Base-by-base conservation (phyloP, 805 yeast species). In the Hanseniaspora hatyaiensis region DNA sequence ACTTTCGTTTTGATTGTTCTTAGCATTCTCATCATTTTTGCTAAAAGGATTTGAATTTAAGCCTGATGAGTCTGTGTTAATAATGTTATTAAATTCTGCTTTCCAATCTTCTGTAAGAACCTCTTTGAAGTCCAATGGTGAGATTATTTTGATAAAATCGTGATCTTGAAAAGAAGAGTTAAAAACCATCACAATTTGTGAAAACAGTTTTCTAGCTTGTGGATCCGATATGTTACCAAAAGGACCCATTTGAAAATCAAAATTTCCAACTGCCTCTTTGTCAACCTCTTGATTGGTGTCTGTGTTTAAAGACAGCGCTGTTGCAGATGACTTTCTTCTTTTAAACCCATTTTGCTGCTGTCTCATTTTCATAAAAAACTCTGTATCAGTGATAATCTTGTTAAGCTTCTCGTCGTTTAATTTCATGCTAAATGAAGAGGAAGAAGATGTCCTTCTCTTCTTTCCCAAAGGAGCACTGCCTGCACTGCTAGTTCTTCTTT, bases 131-230 rank as follows among this genome's bases (percentile, higher is more conserved):
- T 43, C 47, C 16, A 43, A 36, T 3, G 47, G 47, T 6, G 47
- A 43, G 12, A 43, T 43, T 8, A 43, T 43, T 23, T 43, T 43
- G 8, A 43, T 38, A 57, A 89, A 92, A 59, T 92, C 98, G 58
- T 92, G 95, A 61, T 92, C 98, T 0, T 98, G 97, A 59, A 84
- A 89, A 4, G 94, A 80, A 6, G 94, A 83, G 62, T 92, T 92
- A 46, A 92, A 70, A 30, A 88, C 87, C 1, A 94, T 92, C 51
- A 92, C 84, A 40, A 92, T 68, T 59, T 88, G 84, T 0, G 96
- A 92, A 67, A 89, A 92, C 1, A 88, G 79, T 62, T 86, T 81
- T 53, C 96, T 74, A 38, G 94, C 82, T 1, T 92, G 78, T n/a
- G 81, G 76, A 55, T 80, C 81, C 57, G 81, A 82, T 29, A 92